Conservation (phyloP, 2,329 filamentous ascomycete species). For the Beauveria scarabaeidicola region DNA sequence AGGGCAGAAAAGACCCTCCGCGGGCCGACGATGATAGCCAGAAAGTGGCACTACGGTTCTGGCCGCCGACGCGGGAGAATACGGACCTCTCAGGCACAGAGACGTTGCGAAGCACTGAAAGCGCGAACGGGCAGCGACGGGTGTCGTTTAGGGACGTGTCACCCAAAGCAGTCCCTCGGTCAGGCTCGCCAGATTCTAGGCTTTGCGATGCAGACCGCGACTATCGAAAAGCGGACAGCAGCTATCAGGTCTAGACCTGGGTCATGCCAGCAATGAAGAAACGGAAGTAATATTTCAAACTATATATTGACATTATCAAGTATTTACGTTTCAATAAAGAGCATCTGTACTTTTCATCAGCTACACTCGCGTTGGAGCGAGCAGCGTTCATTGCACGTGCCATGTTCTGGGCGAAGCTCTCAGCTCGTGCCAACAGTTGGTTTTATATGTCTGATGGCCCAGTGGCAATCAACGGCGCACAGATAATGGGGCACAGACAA, state of each 20-base stretch:
- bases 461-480: too few relatives aligned
- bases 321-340: too few relatives aligned
- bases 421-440: too few relatives aligned
- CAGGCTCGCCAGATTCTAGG: not conserved
- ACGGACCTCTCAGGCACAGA: not conserved
- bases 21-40: not conserved
- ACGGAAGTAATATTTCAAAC: too few relatives aligned
- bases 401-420: too few relatives aligned
- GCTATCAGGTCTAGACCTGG: not conserved
- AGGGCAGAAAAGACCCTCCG: not conserved
- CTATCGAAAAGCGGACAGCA: not conserved
- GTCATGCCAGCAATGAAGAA: not conserved
- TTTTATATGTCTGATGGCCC: too few relatives aligned
- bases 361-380: too few relatives aligned
- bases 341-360: too few relatives aligned
- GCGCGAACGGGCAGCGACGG: not conserved
- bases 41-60: not conserved
- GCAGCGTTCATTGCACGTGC: too few relatives aligned
- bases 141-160: not conserved
- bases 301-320: too few relatives aligned
- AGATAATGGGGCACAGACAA: too few relatives aligned
- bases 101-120: not conserved
- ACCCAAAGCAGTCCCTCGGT: not conserved
- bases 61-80: not conserved
- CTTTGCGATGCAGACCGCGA: not conserved